These are phyloP conservation scores for Haplosporangium sp. DNA, from an alignment of 371 early-diverging fungal species.

Conservation along the genomic window DNA sequence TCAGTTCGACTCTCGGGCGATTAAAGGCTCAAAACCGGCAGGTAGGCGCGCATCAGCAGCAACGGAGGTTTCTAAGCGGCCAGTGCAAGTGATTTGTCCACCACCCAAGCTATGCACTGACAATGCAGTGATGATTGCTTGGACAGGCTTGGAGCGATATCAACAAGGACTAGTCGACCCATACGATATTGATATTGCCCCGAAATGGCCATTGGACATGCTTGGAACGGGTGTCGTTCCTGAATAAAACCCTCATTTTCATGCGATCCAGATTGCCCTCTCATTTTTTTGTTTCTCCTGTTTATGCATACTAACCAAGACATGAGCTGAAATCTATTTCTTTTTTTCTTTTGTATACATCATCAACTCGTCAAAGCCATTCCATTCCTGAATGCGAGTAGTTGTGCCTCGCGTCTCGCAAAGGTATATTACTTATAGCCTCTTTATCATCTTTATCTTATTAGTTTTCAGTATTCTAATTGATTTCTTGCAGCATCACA, in stretches of 20 bases:
- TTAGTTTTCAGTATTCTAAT: no score
- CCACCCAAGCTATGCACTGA: slow-evolving; percentile 85
- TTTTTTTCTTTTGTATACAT: no score
- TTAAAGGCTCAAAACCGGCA: neutral
- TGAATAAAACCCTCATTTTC: slow-evolving; percentile 48
- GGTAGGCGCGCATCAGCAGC: slow-evolving; percentile 38
- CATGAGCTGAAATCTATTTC: no score
- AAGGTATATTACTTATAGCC: no score
- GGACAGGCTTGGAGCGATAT: slow-evolving; percentile 81
- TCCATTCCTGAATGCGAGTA: no score
- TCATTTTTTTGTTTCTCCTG: no score
- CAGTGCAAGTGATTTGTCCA: slow-evolving; percentile 75
- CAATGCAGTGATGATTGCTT: slow-evolving; percentile 93
- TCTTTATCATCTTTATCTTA: no score
- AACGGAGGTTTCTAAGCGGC: slow-evolving; percentile 55
- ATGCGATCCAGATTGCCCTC: no score
- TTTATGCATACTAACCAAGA: no score
- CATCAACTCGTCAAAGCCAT: no score
- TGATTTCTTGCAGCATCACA: no score
- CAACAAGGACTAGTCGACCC: slow-evolving; percentile 69
- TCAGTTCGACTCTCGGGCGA: slow-evolving; percentile 2
- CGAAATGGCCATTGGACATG: slow-evolving; percentile 73
- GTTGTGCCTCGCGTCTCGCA: no score
- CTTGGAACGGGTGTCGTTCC: slow-evolving; percentile 46
- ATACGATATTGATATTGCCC: slow-evolving; percentile 72